Conservation (phyloP, 2,329 filamentous ascomycete species). For the Trichophyton verrucosum region DNA sequence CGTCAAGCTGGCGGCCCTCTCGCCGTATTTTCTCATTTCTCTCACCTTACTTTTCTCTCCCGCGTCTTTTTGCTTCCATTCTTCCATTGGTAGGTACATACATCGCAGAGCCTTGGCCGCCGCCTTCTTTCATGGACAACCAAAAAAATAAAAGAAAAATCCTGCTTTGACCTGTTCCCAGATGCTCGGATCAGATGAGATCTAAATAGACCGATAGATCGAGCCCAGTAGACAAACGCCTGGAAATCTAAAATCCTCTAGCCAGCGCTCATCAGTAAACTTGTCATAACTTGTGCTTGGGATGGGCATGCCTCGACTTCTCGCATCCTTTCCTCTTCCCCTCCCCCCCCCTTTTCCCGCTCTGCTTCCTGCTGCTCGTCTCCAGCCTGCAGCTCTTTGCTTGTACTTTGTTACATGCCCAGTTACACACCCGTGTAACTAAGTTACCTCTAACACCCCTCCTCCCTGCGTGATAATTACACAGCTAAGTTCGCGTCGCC, state of each 20-base stretch:
- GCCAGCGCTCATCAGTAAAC: background rate
- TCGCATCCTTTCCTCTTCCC: background rate
- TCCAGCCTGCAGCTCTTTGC: background rate
- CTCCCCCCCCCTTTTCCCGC: background rate
- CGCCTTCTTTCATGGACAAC: background rate
- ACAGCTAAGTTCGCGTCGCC: background rate
- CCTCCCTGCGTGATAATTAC: background rate
- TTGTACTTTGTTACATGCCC: background rate
- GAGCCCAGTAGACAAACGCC: background rate
- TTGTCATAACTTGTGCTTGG: background rate
- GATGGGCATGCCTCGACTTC: background rate
- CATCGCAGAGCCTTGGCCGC: background rate
- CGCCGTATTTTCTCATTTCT: background rate
- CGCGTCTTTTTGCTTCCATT: background rate
- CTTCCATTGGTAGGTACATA: background rate
- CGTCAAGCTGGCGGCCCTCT: background rate
- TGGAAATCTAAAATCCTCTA: background rate
- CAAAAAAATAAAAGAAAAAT: background rate
- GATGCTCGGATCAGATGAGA: background rate
- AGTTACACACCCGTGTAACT: background rate
- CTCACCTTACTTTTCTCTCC: background rate
- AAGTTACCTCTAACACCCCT: background rate
- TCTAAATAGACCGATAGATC: background rate
- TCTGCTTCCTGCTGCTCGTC: no score
- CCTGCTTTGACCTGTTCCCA: background rate